phyloP scores from a whole-genome alignment of 2,329 filamentous ascomycete genomes.

The Geosmithia morbida region DNA sequence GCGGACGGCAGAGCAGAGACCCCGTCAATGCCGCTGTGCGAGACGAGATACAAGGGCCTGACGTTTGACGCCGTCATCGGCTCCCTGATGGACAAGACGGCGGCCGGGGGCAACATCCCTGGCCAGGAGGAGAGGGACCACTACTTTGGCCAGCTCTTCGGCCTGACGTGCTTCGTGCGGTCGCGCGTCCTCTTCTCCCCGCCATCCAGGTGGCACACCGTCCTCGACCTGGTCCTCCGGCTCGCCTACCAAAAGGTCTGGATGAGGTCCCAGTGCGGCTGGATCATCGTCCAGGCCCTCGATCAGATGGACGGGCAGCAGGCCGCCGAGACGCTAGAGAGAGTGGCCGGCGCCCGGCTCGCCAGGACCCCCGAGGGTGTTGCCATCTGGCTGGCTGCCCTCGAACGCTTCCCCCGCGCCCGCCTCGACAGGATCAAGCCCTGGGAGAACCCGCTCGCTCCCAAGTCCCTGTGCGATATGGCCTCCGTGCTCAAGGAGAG shows the following conservation, averaged over 20 bases:
- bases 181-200: conserved; percentile 56
- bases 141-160: conserved; percentile 75
- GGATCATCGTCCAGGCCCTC: conserved; percentile 62
- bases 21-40: conserved; percentile 16
- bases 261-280: conserved; percentile 79
- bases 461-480: conserved; percentile 52
- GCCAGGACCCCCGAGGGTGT: conserved; percentile 78
- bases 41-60: conserved; percentile 33
- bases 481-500: conserved; percentile 70
- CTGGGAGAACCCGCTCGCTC: conserved; percentile 69
- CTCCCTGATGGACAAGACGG: conserved; percentile 40
- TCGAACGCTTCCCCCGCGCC: conserved; percentile 43
- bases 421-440: conserved; percentile 44
- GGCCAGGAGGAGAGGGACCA: conserved; percentile 75
- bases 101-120: conserved; percentile 35
- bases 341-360: conserved; percentile 48
- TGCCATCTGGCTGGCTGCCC: conserved; percentile 68
- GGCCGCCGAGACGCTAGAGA: conserved; percentile 46
- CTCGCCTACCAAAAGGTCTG: conserved; percentile 73
- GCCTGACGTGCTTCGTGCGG: conserved; percentile 72
- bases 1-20: no score
- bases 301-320: conserved; percentile 44
- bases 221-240: conserved; percentile 61
- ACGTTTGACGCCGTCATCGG: conserved; percentile 40
- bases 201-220: conserved; percentile 41